Percentiles rank a stretch among this genome's conserved stretches.
phyloP scores from a whole-genome alignment of 1,139 yeast genomes.

The Geotrichum restrictum region DNA sequence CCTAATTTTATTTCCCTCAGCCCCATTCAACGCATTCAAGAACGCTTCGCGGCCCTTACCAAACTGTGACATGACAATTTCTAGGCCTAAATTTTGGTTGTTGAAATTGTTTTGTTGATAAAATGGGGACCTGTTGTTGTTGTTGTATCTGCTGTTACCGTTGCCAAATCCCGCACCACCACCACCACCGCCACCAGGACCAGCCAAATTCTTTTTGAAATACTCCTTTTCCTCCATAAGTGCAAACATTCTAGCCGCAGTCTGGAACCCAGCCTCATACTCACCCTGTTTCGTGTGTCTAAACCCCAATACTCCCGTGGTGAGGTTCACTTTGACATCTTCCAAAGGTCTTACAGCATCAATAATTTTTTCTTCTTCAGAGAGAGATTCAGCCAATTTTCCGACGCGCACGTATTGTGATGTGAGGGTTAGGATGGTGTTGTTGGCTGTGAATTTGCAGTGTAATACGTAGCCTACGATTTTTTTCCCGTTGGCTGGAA shows the following conservation, averaged over 20 bases:
- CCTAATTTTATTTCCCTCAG: conserved; percentile 73
- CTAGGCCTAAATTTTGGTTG: conserved; percentile 36
- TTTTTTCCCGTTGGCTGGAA: conserved; percentile 31
- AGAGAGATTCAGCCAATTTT: conserved; percentile 37
- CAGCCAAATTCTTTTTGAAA: too few relatives aligned
- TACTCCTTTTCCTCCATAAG: conserved; percentile 55
- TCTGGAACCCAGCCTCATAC: conserved; percentile 92
- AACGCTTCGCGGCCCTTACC: conserved; percentile 92
- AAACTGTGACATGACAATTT: conserved; percentile 71
- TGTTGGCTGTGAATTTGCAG: conserved; percentile 74
- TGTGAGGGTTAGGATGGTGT: conserved; percentile 72
- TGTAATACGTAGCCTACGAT: conserved; percentile 63
- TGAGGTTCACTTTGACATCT: conserved; percentile 59
- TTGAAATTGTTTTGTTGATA: not conserved
- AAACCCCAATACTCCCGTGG: conserved; percentile 43
- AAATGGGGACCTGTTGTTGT: not conserved
- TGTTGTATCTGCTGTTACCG: not conserved
- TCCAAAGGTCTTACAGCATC: conserved; percentile 79
- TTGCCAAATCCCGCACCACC: too few relatives aligned
- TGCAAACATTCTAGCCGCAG: conserved; percentile 68
- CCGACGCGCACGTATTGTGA: conserved; percentile 57
- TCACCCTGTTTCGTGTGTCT: conserved; percentile 62
- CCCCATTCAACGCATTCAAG: conserved; percentile 76
- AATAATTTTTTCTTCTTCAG: conserved; percentile 69
- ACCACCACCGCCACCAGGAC: too few relatives aligned